phyloP scores from a whole-genome alignment of 78 protist genomes.

The Neovahlkampfia damariscottae region DNA sequence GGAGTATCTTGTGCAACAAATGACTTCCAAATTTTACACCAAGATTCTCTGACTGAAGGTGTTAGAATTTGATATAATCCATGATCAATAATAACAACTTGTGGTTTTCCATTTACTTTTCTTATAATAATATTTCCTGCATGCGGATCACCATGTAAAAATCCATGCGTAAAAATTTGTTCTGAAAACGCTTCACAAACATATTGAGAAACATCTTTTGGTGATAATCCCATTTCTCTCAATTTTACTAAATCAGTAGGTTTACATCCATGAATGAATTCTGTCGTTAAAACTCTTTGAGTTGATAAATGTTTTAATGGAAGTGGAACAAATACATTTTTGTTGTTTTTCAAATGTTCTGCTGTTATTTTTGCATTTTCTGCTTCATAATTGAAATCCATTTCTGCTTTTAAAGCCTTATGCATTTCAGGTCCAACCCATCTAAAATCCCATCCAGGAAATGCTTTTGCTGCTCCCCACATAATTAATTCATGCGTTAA shows the following conservation, averaged over 20 bases:
- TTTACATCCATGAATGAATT: constrained; percentile 44
- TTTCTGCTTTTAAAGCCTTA: constrained; percentile 25
- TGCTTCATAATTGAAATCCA: constrained; percentile 39
- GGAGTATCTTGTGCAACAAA: too few species aligned
- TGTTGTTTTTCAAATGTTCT: constrained; percentile 13
- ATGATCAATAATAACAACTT: background rate
- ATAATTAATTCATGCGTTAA: constrained; percentile 17
- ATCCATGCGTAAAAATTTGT: background rate
- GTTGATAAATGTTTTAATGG: background rate
- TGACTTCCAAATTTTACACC: too few species aligned
- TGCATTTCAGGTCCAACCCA: constrained; percentile 46
- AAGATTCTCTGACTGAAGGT: too few species aligned
- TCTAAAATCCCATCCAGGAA: constrained; percentile 33
- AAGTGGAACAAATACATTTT: constrained; percentile 33
- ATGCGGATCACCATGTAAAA: constrained; percentile 1
- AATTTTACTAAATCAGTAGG: constrained; percentile 32
- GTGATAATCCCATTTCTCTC: background rate
- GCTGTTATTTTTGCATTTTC: constrained; percentile 37
- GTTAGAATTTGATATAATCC: background rate
- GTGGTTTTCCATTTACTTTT: background rate
- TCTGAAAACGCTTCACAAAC: background rate
- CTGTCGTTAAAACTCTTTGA: constrained; percentile 46
- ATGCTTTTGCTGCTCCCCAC: constrained; percentile 7
- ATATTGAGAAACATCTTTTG: background rate
- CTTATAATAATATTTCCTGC: constrained; percentile 1